phyloP scores from a whole-genome alignment of 2,329 filamentous ascomycete species.

The Berkeleyomyces rouxiae region DNA sequence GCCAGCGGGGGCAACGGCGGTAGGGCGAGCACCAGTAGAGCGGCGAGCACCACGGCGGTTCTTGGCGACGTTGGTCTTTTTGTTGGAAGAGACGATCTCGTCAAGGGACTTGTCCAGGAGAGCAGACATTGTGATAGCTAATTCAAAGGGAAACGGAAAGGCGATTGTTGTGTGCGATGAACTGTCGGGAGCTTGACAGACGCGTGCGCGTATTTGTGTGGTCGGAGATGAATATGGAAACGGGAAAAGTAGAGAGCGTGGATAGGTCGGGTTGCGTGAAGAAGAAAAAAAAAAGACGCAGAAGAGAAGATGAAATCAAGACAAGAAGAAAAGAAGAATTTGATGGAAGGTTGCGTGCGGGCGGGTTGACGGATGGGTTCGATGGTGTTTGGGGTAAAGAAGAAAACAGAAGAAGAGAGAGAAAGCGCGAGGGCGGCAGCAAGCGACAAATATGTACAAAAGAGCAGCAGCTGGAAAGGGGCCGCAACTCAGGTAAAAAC shows the following conservation, averaged over 20 bases:
- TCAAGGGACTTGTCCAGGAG: slow-evolving; percentile 96
- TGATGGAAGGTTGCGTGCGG: slow-evolving; percentile 7
- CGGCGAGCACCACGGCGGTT: slow-evolving; percentile 35
- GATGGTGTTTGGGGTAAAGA: slow-evolving; percentile 9
- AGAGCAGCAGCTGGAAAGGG: neutral
- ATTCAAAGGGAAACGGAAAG: slow-evolving; percentile 9
- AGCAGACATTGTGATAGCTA: slow-evolving; percentile 54
- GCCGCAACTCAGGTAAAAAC: slow-evolving; percentile 1
- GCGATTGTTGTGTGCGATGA: neutral
- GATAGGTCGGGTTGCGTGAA: slow-evolving; percentile 12
- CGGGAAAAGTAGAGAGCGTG: neutral
- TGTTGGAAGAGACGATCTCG: slow-evolving; percentile 77
- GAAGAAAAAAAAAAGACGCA: slow-evolving; percentile 15
- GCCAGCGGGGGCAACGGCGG: slow-evolving; percentile 56
- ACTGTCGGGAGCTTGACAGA: neutral
- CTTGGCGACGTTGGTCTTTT: slow-evolving; percentile 39
- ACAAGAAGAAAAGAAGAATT: neutral
- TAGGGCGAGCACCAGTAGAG: slow-evolving; percentile 31
- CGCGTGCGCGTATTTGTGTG: neutral
- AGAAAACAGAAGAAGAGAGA: slow-evolving; percentile 7
- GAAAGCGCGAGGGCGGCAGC: neutral
- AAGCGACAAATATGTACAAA: neutral
- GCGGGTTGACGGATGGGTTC: slow-evolving; percentile 7
- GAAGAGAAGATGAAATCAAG: slow-evolving; percentile 6
- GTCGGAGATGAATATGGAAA: neutral